phyloP scores from a whole-genome alignment of 73 alveolate species.

The Symbiodinium natans region DNA sequence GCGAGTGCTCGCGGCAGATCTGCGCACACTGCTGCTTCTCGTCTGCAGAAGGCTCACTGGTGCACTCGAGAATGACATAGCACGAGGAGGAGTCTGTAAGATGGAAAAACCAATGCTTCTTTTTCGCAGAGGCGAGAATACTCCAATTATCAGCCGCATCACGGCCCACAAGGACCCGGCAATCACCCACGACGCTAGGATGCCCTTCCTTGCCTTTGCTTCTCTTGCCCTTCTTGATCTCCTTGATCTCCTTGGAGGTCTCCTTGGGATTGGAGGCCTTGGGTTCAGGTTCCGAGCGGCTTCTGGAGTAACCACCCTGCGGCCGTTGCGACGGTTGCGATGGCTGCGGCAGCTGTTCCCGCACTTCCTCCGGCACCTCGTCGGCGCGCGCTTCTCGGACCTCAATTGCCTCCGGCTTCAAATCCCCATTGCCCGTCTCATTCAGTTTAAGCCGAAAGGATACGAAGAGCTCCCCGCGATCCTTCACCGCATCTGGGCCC shows the following conservation, averaged over 20 bases:
- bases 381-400: background rate
- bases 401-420: constrained; percentile 50
- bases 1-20: constrained; percentile 80
- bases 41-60: constrained; percentile 51
- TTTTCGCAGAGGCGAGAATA: constrained; percentile 39
- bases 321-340: background rate
- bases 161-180: constrained; percentile 49
- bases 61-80: constrained; percentile 88
- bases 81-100: constrained; percentile 71
- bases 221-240: background rate
- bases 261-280: background rate
- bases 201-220: background rate
- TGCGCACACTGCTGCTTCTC: constrained; percentile 50
- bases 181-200: constrained; percentile 4
- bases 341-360: background rate
- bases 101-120: constrained; percentile 86
- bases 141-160: constrained; percentile 81
- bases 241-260: background rate
- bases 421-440: constrained; percentile 33
- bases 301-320: background rate
- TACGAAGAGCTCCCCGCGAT: constrained; percentile 57
- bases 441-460: constrained; percentile 11
- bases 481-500: constrained; percentile 39
- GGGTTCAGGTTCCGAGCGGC: background rate
- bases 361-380: constrained; percentile 49